These are phyloP conservation scores for Patellifolia procumbens DNA, from an alignment of 179 eudicot species.

Conservation along the genomic window DNA sequence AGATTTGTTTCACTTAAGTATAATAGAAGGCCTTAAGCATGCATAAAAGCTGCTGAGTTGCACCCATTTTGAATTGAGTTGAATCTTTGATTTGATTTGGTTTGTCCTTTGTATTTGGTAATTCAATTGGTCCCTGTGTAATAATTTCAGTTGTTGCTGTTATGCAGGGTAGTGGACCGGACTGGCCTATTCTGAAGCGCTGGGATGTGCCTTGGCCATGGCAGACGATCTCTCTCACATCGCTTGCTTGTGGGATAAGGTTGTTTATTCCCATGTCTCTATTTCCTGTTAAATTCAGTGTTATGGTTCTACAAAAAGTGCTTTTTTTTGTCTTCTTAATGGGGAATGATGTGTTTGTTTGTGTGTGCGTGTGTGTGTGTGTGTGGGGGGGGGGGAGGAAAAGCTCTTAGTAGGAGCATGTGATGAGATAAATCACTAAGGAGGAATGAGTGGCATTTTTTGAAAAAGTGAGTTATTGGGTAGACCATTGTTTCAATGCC, in stretches of 20 bases:
- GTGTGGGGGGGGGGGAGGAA: background rate
- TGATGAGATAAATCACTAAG: no score
- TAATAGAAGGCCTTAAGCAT: no score
- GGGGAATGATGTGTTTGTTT: background rate
- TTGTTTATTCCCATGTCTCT: slow-evolving; percentile 28
- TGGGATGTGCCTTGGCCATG: slow-evolving; percentile 99
- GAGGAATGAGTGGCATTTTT: no score
- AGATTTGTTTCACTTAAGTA: no score
- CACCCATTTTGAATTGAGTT: no score
- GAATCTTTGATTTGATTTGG: no score
- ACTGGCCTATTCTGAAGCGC: slow-evolving; percentile 72
- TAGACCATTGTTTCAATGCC: background rate
- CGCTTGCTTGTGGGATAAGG: slow-evolving; percentile 96
- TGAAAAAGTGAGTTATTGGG: background rate
- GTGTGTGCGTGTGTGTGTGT: no score
- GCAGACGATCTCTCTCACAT: slow-evolving; percentile 86
- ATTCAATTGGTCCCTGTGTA: no score
- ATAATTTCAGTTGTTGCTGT: slow-evolving; percentile 18
- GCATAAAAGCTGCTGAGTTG: no score
- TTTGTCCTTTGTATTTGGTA: background rate
- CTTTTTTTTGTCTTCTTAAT: background rate
- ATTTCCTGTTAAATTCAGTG: background rate
- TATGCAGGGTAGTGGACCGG: slow-evolving; percentile 48
- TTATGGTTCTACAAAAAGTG: background rate
- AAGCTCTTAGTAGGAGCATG: no score